A percentile compares a stretch with the other conserved stretches of the same genome.
Conservation (phyloP, 2,329 filamentous ascomycete genomes). For the Helminthosporium solani region DNA sequence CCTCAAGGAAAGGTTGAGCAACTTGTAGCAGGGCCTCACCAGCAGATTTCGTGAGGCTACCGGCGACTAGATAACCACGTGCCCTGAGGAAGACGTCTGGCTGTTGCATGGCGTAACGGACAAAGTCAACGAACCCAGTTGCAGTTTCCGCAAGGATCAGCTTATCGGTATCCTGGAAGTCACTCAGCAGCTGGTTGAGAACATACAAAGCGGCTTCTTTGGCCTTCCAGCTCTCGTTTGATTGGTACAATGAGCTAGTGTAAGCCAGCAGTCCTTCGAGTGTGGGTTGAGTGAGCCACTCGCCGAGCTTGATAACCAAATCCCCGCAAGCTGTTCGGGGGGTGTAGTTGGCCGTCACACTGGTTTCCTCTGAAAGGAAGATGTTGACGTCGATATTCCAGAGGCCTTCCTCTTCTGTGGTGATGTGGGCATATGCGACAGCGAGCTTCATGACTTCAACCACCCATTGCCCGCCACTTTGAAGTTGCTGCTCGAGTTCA, state of each 20-base stretch:
- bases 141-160: conserved; percentile 68
- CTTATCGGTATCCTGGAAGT: conserved; percentile 77
- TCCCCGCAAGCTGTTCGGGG: conserved; percentile 90
- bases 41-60: conserved; percentile 71
- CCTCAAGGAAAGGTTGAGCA: conserved; percentile 66
- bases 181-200: conserved; percentile 78
- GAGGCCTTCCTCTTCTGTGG: conserved; percentile 85
- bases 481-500: conserved; percentile 80
- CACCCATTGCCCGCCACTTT: conserved; percentile 71
- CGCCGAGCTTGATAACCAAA: conserved; percentile 85
- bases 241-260: conserved; percentile 70
- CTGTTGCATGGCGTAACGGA: conserved; percentile 72
- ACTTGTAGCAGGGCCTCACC: conserved; percentile 55
- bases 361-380: conserved; percentile 92
- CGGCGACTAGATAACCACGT: conserved; percentile 83
- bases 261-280: conserved; percentile 77
- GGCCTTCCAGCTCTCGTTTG: conserved; percentile 58
- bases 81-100: conserved; percentile 77
- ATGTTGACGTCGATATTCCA: conserved; percentile 98
- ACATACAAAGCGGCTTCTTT: conserved; percentile 84
- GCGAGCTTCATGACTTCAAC: conserved; percentile 84
- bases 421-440: conserved; percentile 84
- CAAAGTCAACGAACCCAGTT: conserved; percentile 74
- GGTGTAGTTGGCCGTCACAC: conserved; percentile 93
- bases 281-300: conserved; percentile 77